Evolutionary conservation across 1,139 yeast genomes (phyloP), one percentile per base, ranked within the genome.

Genomic region (Pichia sp.): DNA sequence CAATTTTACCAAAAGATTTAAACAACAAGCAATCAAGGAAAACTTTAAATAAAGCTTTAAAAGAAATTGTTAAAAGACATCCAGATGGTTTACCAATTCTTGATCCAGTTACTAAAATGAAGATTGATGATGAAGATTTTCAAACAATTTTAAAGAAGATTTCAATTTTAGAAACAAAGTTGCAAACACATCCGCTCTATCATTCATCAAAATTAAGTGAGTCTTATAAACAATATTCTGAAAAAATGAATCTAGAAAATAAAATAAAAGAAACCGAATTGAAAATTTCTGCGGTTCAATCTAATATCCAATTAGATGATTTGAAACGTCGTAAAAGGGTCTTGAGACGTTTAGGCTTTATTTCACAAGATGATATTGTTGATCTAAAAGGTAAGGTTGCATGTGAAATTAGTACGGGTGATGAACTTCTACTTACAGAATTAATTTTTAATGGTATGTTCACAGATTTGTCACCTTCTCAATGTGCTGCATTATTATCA

Each of bases 321-420:
- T 76, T 93, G 64, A 88, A 87, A 67, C 89, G 88, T 65, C 84
- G 99, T 64, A 91, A 90, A 69, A 78, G 98, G 64, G 98, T 93
- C 2, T 74, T 93, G 58, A 81, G 98, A 67, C 71, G 83, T 61
- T 69, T 80, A 45, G 97, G 93, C 0, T 93, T 93, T 72, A 85
- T 93, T 44, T 84, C 95, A 3, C 80, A 77, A 56, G 80, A 83
- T 59, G 96, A 88, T 67, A 85, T 93, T 55, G 95, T 93, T 59
- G 97, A 93, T 66, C 76, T 93, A 61, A 95, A 95, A 72, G 99
- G 71, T 49, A 60, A 69, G 52, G 84, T 65, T 46, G 68, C 68
- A 1, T 68, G 99, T 70, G 99, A 93, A 64, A 93, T 93, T 62
- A 85, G 96, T 63, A 86, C 96, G 30, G 99, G 99, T 55, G 96